Evolutionary conservation across 1,284 basidiomycete species (phyloP), one percentile per base, ranked within the genome.

Genomic region (Agaricales sp.): DNA sequence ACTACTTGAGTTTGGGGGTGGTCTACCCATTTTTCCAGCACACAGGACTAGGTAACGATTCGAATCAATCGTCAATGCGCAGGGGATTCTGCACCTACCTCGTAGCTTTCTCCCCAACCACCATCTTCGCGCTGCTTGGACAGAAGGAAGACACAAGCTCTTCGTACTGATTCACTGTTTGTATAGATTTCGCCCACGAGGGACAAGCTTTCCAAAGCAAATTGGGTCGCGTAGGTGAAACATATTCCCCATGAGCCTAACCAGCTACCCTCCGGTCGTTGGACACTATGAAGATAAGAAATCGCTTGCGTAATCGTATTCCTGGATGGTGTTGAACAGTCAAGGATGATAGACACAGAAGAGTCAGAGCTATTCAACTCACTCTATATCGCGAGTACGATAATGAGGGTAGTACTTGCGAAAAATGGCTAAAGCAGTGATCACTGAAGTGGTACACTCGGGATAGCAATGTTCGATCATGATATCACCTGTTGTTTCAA

Each of bases 61-160:
- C 8, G 30, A 8, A 35, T 35, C 8, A n/a, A 35, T 11, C 8
- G n/a, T 12, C 37, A 18, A 48, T 26, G 2, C 4, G 23, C n/a
- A 38, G 19, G 43, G 19, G 37, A 20, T 51, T 25, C 2, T 19
- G 14, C 21, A 54, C 77, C 53, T 51, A 92, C 94, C 80, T 90
- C 84, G 67, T 92, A 97, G 58, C 89, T 94, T 67, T 99, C 96
- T n/a, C 95, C 96, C 95, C 96, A 99, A 1, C 96, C 96, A 20
- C 96, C 96, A 61, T 99, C 96, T 2, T 69, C 71, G 61, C 87
- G 81, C 67, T 98, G 96, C 62, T 92, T 92, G 39, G 71, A 62
- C 22, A 94, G 58, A 45, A 99, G 66, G 66, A 96, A 98, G 19
- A 85, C 74, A 62, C 96, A 99, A 1, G 93, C 95, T 48, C 74